Base-by-base conservation (phyloP, 2,329 filamentous ascomycete genomes). In the Pleurostoma richardsiae region DNA sequence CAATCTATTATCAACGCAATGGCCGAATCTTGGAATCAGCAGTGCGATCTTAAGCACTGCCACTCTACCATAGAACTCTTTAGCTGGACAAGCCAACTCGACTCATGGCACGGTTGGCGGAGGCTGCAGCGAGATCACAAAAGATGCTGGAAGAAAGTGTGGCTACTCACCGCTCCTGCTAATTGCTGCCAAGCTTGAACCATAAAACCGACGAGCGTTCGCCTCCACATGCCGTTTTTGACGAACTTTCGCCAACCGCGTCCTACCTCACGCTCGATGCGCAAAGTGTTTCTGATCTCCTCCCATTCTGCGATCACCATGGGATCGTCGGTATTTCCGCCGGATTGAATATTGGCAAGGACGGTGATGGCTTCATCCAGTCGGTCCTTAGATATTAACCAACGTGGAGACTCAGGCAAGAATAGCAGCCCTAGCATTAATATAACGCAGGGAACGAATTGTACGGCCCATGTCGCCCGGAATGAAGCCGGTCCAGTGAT, bases 321-420 rank as follows among this genome's bases (percentile, higher is more conserved):
- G 0, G 80, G 75, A 49, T 82, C 71, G 5, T 73, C 63, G 26
- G 67, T 63, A 47, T 83, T 71, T 4, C 80, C 80, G 2, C 69
- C 66, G 3, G 75, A 79, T 49, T 84, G 81, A 3, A 85, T 72
- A 40, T 66, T 72, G 41, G 74, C 69, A 2, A 90, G 73, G 3
- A 83, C 64, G n/a, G 60, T 65, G 4, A 79, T 75, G 2, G 84
- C 84, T 43, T 72, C 63, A 2, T 80, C 77, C 30, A 67, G 62
- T 36, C 72, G 67, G 47, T 75, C 77, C 42, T 69, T 69, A 65
- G 83, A 86, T 65, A 90, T 82, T 11, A 86, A 69, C 62, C 73
- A 90, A 27, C 86, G 79, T 2, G 86, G 86, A 0, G 86, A 88
- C 60, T 90, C 86, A 5, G 86, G 86, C 2, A 90, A 75, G 45